Evolutionary conservation across 352 stramenopile species (phyloP).

Genomic region (Phytophthora nicotianae): DNA sequence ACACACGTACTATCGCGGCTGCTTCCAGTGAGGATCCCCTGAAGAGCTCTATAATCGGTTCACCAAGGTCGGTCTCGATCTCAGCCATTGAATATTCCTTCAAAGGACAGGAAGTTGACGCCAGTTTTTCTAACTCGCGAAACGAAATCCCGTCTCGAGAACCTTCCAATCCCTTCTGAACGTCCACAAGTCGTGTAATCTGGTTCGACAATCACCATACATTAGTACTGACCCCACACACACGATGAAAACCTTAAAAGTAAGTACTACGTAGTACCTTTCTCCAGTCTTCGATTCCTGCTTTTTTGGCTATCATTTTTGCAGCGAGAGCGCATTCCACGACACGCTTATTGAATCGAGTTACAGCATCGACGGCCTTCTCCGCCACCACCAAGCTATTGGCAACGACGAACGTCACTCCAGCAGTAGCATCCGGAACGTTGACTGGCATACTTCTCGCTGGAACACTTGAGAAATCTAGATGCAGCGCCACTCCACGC

Average conservation of each 20-base stretch:
- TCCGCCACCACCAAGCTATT: slow-evolving; percentile 70
- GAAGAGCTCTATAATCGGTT: slow-evolving; percentile 36
- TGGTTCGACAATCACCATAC: slow-evolving; percentile 14
- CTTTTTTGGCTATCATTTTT: slow-evolving; percentile 69
- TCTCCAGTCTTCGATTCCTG: slow-evolving; percentile 42
- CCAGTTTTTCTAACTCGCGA: slow-evolving; percentile 36
- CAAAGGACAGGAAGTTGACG: slow-evolving; percentile 19
- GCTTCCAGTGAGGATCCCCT: slow-evolving; percentile 35
- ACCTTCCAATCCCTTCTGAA: slow-evolving; percentile 37
- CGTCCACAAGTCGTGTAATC: slow-evolving; percentile 51
- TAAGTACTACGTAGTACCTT: too few relatives aligned
- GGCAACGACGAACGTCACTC: slow-evolving; percentile 72
- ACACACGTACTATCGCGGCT: slow-evolving; percentile 36
- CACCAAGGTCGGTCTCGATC: slow-evolving; percentile 34
- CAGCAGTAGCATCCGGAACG: slow-evolving; percentile 22
- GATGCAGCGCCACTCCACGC: slow-evolving; percentile 51
- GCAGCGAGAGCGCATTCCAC: slow-evolving; percentile 76
- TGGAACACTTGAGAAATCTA: slow-evolving; percentile 56
- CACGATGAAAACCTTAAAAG: not conserved
- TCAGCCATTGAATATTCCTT: slow-evolving; percentile 39
- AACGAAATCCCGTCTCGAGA: slow-evolving; percentile 13
- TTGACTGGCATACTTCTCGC: slow-evolving; percentile 15
- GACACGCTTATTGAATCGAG: slow-evolving; percentile 81
- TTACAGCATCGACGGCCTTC: slow-evolving; percentile 75
- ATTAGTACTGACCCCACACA: too few relatives aligned